Conservation (phyloP, 768 basidiomycete species). For the Megacollybia marginata region DNA sequence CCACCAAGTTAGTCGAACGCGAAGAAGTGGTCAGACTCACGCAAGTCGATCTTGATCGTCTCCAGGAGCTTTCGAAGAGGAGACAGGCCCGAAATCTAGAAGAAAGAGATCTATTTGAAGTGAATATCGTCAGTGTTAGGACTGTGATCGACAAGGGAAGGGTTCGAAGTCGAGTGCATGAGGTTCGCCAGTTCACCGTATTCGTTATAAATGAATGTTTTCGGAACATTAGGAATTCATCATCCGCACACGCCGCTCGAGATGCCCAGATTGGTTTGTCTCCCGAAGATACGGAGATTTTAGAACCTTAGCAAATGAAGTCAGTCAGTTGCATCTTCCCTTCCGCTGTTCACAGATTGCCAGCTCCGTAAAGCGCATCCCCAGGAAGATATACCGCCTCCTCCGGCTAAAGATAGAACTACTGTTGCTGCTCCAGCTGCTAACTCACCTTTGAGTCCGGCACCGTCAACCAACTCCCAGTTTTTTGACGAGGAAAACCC, state of each 20-base stretch:
- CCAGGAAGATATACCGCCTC: constrained; percentile 69
- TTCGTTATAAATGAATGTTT: neutral
- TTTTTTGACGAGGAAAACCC: constrained; percentile 6
- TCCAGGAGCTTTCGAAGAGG: constrained; percentile 66
- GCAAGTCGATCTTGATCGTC: constrained; percentile 73
- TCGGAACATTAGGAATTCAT: constrained; percentile 77
- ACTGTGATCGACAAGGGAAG: constrained; percentile 79
- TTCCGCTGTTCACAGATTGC: constrained; percentile 8
- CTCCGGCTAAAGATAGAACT: constrained; percentile 85
- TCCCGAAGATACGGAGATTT: constrained; percentile 95
- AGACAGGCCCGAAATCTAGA: constrained; percentile 42
- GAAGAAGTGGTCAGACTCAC: constrained; percentile 90
- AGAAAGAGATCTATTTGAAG: constrained; percentile 61
- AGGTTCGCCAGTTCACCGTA: constrained; percentile 45
- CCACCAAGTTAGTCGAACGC: constrained; percentile 72
- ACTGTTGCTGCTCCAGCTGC: constrained; percentile 40
- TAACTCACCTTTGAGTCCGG: constrained; percentile 21
- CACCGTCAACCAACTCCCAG: constrained; percentile 14
- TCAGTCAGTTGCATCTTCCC: constrained; percentile 19
- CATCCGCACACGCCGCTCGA: constrained; percentile 74
- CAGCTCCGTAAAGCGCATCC: constrained; percentile 87
- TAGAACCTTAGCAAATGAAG: constrained; percentile 79
- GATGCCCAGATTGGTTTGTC: constrained; percentile 74
- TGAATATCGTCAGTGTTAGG: constrained; percentile 87
- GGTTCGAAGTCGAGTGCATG: constrained; percentile 78